phyloP scores from a whole-genome alignment of 495 filamentous ascomycete genomes.

The Trichoderma gamsii region DNA sequence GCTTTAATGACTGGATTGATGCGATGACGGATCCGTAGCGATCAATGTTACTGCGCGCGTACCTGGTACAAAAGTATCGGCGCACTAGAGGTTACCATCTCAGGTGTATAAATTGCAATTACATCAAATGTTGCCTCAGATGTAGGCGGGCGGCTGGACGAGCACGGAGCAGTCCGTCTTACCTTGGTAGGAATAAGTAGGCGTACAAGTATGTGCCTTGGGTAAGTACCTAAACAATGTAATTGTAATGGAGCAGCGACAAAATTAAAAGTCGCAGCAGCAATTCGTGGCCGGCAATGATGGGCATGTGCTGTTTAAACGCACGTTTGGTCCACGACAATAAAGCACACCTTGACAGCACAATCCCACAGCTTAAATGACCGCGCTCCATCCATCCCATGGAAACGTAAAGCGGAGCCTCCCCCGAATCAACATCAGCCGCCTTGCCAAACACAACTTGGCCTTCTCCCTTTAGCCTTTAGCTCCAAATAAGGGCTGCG shows the following conservation, averaged over 20 bases:
- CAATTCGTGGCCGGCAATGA: too few species aligned
- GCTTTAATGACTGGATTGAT: not conserved
- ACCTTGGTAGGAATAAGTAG: too few species aligned
- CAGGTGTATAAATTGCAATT: not conserved
- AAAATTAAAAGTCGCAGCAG: too few species aligned
- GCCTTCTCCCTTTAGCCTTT: not conserved
- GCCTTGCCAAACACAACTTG: not conserved
- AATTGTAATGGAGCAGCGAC: not conserved
- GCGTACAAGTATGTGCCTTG: too few species aligned
- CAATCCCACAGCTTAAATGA: too few species aligned
- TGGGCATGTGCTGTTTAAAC: too few species aligned
- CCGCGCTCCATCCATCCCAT: too few species aligned
- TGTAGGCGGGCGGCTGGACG: not conserved
- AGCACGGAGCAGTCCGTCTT: not conserved
- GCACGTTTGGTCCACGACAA: too few species aligned
- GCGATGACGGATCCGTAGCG: not conserved
- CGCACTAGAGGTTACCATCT: not conserved
- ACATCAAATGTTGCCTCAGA: not conserved
- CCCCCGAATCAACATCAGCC: too few species aligned
- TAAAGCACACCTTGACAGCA: too few species aligned
- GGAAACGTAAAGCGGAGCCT: too few species aligned
- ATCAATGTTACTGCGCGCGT: not conserved
- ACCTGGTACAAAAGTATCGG: not conserved
- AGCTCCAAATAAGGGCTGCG: not conserved
- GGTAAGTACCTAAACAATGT: too few species aligned